Evolutionary conservation across 148 eudicot genomes (phyloP), one percentile per base, ranked within the genome.

Genomic region (Chenopodium album): DNA sequence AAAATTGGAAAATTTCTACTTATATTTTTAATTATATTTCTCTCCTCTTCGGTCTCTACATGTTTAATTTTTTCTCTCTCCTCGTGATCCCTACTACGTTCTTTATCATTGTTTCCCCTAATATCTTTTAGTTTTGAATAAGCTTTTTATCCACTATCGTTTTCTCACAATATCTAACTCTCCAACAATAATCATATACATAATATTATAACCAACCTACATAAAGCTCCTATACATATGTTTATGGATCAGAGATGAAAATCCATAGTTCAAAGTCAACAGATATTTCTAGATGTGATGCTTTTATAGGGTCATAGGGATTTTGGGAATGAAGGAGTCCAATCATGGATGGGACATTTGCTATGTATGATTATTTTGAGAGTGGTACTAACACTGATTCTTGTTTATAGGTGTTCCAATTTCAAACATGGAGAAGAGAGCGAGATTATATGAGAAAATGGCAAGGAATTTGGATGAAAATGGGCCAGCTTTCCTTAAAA

Each of bases 401-500:
- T 66, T 28, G 76, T 73, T 79, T 44, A 72, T 87, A 89, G 93
- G 83, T 80, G 60, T 77, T 79, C 71, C 88, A 72, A 76, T 83
- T 66, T 85, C 92, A 79, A 85, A 87, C 86, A 87, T 68, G 65
- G 92, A 89, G 78, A 79, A 76, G 80, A 90, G 99, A 85, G 68
- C 90, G 60, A 88, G 79, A 83, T 70, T 96, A 60, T 96, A 96
- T 88, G 90, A 83, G 68, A 89, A 89, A 84, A 88, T 96, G 95
- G 89, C 86, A 20, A 94, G 85, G 87, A 97, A 94, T 82, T 92
- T 96, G 88, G 88, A 91, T 82, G 94, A 94, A 78, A 86, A 92
- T 50, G 99, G 98, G 41, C 90, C 95, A 54, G 85, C 83, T 79
- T 96, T 96, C 83, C 94, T 96, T 54, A 89, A 89, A 78, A 89